Evolutionary conservation across 805 yeast species (phyloP).

Genomic region (Metschnikowia lachancei): DNA sequence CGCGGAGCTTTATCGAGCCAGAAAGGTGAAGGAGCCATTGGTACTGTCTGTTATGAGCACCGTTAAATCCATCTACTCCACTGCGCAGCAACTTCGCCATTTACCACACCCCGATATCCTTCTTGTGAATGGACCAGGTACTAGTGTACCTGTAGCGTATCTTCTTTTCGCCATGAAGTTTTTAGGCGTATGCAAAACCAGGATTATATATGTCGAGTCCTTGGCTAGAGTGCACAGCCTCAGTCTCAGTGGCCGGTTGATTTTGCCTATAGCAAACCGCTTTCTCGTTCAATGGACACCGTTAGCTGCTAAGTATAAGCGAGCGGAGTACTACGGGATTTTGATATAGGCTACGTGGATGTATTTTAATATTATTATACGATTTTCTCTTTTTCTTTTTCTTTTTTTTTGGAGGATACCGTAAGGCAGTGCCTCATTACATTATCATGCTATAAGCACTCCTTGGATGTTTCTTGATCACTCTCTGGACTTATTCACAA

Average conservation of each 20-base stretch:
- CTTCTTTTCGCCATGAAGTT: constrained; percentile 51
- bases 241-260: constrained; percentile 71
- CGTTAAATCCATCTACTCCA: constrained; percentile 31
- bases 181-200: constrained; percentile 46
- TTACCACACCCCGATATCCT: constrained; percentile 43
- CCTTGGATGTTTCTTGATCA: no score
- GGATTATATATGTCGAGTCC: constrained; percentile 79
- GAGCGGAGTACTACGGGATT: constrained; percentile 77
- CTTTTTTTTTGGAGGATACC: no score
- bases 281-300: constrained; percentile 89
- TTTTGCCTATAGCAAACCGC: constrained; percentile 69
- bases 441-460: no score
- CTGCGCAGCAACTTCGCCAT: constrained; percentile 26
- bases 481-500: no score
- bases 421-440: no score
- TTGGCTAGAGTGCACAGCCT: constrained; percentile 75
- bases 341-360: constrained; percentile 42
- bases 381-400: no score
- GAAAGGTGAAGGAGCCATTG: constrained; percentile 57
- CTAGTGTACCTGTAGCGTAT: constrained; percentile 67
- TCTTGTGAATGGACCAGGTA: constrained; percentile 78
- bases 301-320: constrained; percentile 47
- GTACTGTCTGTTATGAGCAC: constrained; percentile 48
- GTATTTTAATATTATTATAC: no score
- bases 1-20: constrained; percentile 51